Evolutionary conservation across 192 early-diverging fungal species (phyloP).

Genomic region (Coemansia sp.): DNA sequence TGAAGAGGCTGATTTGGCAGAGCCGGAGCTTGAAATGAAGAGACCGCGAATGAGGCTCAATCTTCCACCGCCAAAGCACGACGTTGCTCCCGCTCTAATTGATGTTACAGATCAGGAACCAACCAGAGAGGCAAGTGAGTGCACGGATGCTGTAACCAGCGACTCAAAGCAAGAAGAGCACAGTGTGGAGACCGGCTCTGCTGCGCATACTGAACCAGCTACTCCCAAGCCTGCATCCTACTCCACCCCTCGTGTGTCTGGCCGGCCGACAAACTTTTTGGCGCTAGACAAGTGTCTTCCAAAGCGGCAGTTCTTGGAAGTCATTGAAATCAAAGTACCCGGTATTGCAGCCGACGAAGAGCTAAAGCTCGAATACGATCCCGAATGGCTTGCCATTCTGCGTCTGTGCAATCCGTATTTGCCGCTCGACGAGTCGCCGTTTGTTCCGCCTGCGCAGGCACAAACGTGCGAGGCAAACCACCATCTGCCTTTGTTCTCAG

Average conservation of each 20-base stretch:
- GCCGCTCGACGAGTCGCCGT: conserved; percentile 49
- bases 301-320: conserved; percentile 76
- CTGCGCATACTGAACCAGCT: not conserved
- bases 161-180: not conserved
- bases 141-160: not conserved
- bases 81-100: not conserved
- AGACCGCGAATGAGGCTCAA: conserved; percentile 21
- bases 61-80: conserved; percentile 34
- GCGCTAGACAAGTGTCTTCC: conserved; percentile 94
- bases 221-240: not conserved
- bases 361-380: conserved; percentile 74
- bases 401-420: conserved; percentile 62
- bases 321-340: conserved; percentile 59
- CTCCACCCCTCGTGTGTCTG: conserved; percentile 19
- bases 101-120: not conserved
- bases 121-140: not conserved
- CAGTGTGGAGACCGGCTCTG: not conserved
- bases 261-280: conserved; percentile 73
- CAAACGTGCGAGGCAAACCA: conserved; percentile 44
- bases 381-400: conserved; percentile 81
- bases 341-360: conserved; percentile 42
- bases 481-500: conserved; percentile 19
- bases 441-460: conserved; percentile 50
- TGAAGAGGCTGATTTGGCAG: conserved; percentile 17
- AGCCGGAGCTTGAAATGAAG: conserved; percentile 1